phyloP scores from a whole-genome alignment of 495 filamentous ascomycete species.

The Xylaria intraflava region DNA sequence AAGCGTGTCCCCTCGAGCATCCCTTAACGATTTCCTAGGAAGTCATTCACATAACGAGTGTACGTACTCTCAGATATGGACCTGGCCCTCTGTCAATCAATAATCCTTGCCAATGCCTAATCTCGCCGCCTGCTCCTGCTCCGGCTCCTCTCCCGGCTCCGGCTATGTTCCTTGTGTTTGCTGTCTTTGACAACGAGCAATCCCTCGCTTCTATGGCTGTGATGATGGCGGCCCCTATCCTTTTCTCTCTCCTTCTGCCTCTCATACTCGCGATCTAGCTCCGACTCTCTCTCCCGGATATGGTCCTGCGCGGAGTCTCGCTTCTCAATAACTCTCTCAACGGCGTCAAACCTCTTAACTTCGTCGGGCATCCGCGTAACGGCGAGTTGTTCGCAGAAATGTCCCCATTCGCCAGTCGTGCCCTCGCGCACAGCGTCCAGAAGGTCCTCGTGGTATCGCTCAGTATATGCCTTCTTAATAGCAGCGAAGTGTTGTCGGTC shows the following conservation, averaged over 20 bases:
- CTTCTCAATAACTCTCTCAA: constrained; percentile 20
- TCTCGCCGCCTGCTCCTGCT: constrained; percentile 20
- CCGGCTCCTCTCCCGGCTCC: constrained; percentile 31
- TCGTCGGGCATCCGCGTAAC: constrained; percentile 49
- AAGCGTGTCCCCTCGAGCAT: no score
- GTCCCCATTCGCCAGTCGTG: constrained; percentile 46
- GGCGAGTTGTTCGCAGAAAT: constrained; percentile 46
- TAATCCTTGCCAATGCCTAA: neutral
- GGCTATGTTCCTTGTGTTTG: constrained; percentile 28
- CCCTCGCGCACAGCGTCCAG: constrained; percentile 52
- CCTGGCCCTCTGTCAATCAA: neutral
- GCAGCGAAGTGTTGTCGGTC: constrained; percentile 65
- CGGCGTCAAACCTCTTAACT: constrained; percentile 39
- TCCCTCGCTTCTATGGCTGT: constrained; percentile 11
- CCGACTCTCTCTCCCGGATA: constrained; percentile 27
- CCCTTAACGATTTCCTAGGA: neutral
- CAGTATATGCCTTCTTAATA: constrained; percentile 64
- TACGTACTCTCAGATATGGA: neutral
- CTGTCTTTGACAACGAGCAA: constrained; percentile 22
- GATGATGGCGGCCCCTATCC: neutral
- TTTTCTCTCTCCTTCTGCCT: constrained; percentile 8
- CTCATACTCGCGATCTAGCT: constrained; percentile 19
- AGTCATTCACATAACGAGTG: neutral
- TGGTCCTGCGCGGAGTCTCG: constrained; percentile 12
- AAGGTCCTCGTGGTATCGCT: constrained; percentile 64